Base-by-base conservation (phyloP, 192 early-diverging fungal genomes). In the Paraglomus brasilianum region DNA sequence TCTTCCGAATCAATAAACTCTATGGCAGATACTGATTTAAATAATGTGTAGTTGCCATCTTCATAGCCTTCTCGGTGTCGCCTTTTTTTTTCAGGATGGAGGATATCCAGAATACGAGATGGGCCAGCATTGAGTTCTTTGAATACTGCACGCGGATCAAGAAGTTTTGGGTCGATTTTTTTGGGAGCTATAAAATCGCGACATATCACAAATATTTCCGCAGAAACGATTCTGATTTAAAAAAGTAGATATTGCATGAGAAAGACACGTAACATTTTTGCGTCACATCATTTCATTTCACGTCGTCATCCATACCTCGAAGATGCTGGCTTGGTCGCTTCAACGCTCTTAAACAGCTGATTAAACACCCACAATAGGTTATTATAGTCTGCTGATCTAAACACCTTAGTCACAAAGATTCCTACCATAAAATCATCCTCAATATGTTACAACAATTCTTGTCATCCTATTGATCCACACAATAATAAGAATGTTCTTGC, bases 171-270 rank as follows among this genome's bases (percentile, higher is more conserved):
- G 78, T 99, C 97, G 74, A 99, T 92, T 77, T 93, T 92, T 76
- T 94, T 94, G 47, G 95, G 94, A 0, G 95, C 94, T 77, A 92
- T 81, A 77, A 86, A 99, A 66, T 92, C 94, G 30, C 87, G 82
- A 82, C 97, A 99, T 7, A 99, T 93, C 30, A 99, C 95, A 81
- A 96, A 99, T 69, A 99, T 99, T 89, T 99, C 97, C 7, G 97
- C 97, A 56, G 97, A 99, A 10, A 99, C 97, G 59, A 93, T 95
- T 82, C 97, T 87, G 42, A 24, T 47, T 47, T 63, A 22, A 14
- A 19, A 63, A 15, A 15, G 0, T 47, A 46, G 30, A 30, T 2
- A 30, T 30, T 30, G 30, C 3, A 30, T 30, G 30, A 30, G 30
- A 30, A 30, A 30, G 30, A 30, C 30, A 30, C 3, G 30, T n/a